Evolutionary conservation across 2,329 filamentous ascomycete genomes (phyloP).

Genomic region (Rosellinia necatrix): DNA sequence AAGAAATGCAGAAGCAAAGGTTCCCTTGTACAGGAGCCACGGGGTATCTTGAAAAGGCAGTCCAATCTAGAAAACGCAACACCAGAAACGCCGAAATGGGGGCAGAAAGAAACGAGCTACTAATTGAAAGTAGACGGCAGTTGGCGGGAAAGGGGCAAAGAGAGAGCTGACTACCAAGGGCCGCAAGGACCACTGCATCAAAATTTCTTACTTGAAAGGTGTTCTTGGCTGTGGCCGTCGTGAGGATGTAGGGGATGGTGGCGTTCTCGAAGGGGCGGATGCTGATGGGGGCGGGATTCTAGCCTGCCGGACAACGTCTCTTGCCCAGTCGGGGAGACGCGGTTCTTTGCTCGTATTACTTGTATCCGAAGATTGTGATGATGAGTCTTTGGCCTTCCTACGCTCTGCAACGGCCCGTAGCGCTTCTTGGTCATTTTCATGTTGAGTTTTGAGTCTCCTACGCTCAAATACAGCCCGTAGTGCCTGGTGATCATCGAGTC

Average conservation of each 20-base stretch:
- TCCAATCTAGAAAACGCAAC: slow-evolving; percentile 7
- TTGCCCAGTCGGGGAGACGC: slow-evolving; percentile 38
- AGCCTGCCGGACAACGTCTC: slow-evolving; percentile 30
- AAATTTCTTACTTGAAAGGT: slow-evolving; percentile 30
- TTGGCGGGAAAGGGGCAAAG: background rate
- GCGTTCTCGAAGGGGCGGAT: slow-evolving; percentile 7
- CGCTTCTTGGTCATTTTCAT: slow-evolving; percentile 23
- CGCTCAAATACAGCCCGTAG: slow-evolving; percentile 28
- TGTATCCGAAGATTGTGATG: slow-evolving; percentile 14
- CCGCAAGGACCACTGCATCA: background rate
- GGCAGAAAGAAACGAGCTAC: background rate
- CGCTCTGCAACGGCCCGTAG: slow-evolving; percentile 29
- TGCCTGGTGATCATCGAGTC: slow-evolving; percentile 35
- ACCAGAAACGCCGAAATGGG: slow-evolving; percentile 9
- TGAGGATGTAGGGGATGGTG: slow-evolving; percentile 4
- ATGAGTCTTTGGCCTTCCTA: slow-evolving; percentile 29
- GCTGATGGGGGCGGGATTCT: slow-evolving; percentile 28
- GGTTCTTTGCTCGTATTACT: slow-evolving; percentile 27
- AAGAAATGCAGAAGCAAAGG: slow-evolving; percentile 17
- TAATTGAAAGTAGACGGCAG: background rate
- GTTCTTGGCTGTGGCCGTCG: slow-evolving; percentile 25
- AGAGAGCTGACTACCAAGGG: background rate
- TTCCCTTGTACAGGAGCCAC: slow-evolving; percentile 9
- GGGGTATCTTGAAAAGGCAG: slow-evolving; percentile 32
- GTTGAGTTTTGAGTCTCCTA: slow-evolving; percentile 23